These are phyloP conservation scores for Cytospora mali DNA, from an alignment of 2,329 filamentous ascomycete species.

Conservation along the genomic window DNA sequence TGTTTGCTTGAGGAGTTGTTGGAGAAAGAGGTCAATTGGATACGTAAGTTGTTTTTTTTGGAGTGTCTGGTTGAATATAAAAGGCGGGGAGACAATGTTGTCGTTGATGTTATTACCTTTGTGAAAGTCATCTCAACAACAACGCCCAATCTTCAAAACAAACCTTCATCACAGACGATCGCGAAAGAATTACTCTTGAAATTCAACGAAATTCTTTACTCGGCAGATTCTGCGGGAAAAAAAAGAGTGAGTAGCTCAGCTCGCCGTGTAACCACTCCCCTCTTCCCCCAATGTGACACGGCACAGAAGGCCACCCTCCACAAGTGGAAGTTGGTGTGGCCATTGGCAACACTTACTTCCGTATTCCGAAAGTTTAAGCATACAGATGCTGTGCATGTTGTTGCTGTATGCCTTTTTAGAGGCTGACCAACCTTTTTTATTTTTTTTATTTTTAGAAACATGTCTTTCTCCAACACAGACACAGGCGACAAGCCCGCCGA, in stretches of 20 bases:
- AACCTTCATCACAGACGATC: not conserved
- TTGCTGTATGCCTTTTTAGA: not conserved
- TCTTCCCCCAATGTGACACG: not conserved
- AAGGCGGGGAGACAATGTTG: not conserved
- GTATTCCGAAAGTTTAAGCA: too few relatives aligned
- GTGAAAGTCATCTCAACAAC: not conserved
- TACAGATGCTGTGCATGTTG: too few relatives aligned
- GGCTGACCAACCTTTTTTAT: conserved; percentile 12
- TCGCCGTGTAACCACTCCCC: too few relatives aligned
- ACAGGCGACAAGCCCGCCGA: conserved; percentile 67
- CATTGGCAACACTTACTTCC: too few relatives aligned
- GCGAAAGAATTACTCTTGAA: not conserved
- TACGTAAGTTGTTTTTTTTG: not conserved
- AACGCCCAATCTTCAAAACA: not conserved
- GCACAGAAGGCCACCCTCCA: too few relatives aligned
- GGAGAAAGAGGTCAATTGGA: conserved; percentile 13
- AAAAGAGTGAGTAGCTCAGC: not conserved
- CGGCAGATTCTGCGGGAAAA: not conserved
- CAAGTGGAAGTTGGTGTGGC: too few relatives aligned
- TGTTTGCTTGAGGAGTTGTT: conserved; percentile 1
- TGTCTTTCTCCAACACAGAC: conserved; percentile 58
- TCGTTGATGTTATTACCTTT: not conserved
- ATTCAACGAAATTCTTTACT: not conserved
- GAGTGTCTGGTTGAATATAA: not conserved
- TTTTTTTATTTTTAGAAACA: conserved; percentile 24